Evolutionary conservation across 768 basidiomycete species (phyloP).

Genomic region (Stropharia rugosoannulata): DNA sequence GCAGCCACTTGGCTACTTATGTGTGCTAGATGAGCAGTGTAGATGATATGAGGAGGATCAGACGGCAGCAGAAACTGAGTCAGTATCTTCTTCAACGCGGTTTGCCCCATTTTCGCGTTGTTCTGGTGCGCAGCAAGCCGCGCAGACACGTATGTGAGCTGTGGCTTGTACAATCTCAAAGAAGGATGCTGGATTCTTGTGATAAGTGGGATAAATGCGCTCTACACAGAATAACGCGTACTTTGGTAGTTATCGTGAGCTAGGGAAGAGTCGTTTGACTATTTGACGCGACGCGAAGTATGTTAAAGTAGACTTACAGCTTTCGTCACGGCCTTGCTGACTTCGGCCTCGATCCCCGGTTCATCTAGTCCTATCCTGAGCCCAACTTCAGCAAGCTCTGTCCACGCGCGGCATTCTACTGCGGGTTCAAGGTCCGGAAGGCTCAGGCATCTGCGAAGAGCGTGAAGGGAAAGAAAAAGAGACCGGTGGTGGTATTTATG

Average conservation of each 20-base stretch:
- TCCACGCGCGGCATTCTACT: constrained; percentile 72
- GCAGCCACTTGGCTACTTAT: constrained; percentile 36
- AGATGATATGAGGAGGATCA: constrained; percentile 53
- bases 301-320: constrained; percentile 49
- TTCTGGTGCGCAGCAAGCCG: constrained; percentile 50
- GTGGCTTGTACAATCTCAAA: constrained; percentile 56
- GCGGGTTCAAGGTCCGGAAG: constrained; percentile 50
- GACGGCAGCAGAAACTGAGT: constrained; percentile 39
- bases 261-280: constrained; percentile 18
- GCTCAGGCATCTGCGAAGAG: constrained; percentile 55
- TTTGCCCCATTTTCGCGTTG: constrained; percentile 61
- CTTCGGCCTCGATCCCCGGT: constrained; percentile 57
- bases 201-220: constrained; percentile 6
- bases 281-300: not conserved
- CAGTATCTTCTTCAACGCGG: constrained; percentile 54
- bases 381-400: constrained; percentile 67
- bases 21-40: constrained; percentile 54
- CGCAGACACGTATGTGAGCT: constrained; percentile 61
- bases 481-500: constrained; percentile 55
- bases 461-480: constrained; percentile 52
- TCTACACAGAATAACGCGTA: constrained; percentile 23
- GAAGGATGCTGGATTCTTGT: constrained; percentile 55
- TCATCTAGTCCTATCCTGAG: constrained; percentile 50
- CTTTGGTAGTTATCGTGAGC: constrained; percentile 61
- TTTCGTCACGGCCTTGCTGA: constrained; percentile 68